Base-by-base conservation (phyloP, 1,284 basidiomycete species). In the Ceratorhiza oryzae-sativae region DNA sequence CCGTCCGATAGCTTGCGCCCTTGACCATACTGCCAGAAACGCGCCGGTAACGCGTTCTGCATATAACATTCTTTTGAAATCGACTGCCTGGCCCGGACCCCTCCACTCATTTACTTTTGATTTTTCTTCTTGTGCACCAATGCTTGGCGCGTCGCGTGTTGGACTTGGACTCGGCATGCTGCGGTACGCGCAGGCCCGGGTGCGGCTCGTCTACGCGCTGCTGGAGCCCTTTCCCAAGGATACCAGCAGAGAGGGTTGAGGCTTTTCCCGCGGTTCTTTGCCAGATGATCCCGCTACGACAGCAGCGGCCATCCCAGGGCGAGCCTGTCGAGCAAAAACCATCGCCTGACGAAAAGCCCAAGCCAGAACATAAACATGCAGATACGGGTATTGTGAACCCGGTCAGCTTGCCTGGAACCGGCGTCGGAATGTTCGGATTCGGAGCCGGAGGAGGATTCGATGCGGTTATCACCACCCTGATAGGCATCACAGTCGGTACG, bases 401-500 rank as follows among this genome's bases (percentile, higher is more conserved):
- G 39, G 67, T 70, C n/a, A 70, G 45, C 41, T 39, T 70, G 45
- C 67, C 67, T 34, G 67, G 67, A 45, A 59, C 67, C n/a, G 67
- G 67, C 27, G 32, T 70, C 4, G 67, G 67, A 27, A 70, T 70
- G 67, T 70, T 70, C 34, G 67, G 67, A 34, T 70, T 70, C 42
- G 67, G 67, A 39, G 53, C 67, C 10, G 67, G 67, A 15, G 67
- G 62, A 49, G 62, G 46, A 73, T 18, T 85, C 48, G 87, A 89
- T 79, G 86, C 87, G 39, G 82, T 84, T 12, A 77, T 89, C 49
- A 87, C 88, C 1, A 86, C 88, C 0, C 76, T 88, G 18, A 82
- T 89, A 76, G 88, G 88, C 20, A 79, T 91, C 72, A 82, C 82
- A 60, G 84, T 89, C 80, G 86, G 88, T 87, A 55, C 48, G 60